phyloP scores from a whole-genome alignment of 2,329 filamentous ascomycete genomes.

The Ophiostoma australiae region DNA sequence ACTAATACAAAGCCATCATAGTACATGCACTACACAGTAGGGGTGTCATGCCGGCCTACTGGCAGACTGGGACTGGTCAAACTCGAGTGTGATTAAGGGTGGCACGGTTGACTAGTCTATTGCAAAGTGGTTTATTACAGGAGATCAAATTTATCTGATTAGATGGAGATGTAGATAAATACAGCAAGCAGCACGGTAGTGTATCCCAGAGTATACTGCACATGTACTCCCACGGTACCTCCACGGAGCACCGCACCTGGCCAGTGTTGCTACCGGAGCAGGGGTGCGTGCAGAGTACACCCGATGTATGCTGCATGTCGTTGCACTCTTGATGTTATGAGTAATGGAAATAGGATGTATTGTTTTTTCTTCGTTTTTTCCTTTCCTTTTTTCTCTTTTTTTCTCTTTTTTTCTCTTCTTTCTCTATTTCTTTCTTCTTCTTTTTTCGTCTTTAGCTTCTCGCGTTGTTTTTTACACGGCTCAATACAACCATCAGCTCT shows the following conservation, averaged over 20 bases:
- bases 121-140: conserved; percentile 7
- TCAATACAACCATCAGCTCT: not conserved
- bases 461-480: conserved; percentile 1
- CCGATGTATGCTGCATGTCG: not conserved
- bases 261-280: not conserved
- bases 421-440: not conserved
- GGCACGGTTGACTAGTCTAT: not conserved
- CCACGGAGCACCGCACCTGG: not conserved
- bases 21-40: too few relatives aligned
- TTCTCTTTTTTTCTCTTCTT: not conserved
- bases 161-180: conserved; percentile 16
- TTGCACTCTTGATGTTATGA: not conserved
- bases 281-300: not conserved
- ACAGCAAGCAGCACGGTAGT: too few relatives aligned
- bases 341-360: not conserved
- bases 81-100: not conserved
- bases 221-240: not conserved
- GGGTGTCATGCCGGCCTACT: not conserved
- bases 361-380: not conserved
- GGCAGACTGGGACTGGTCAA: not conserved
- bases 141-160: conserved; percentile 16
- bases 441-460: not conserved
- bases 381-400: not conserved
- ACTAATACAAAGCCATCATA: not conserved
- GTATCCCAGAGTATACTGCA: not conserved